Evolutionary conservation across 2,329 filamentous ascomycete species (phyloP), one percentile per base, ranked within the genome.

Genomic region (Microdochium trichocladiopsis): DNA sequence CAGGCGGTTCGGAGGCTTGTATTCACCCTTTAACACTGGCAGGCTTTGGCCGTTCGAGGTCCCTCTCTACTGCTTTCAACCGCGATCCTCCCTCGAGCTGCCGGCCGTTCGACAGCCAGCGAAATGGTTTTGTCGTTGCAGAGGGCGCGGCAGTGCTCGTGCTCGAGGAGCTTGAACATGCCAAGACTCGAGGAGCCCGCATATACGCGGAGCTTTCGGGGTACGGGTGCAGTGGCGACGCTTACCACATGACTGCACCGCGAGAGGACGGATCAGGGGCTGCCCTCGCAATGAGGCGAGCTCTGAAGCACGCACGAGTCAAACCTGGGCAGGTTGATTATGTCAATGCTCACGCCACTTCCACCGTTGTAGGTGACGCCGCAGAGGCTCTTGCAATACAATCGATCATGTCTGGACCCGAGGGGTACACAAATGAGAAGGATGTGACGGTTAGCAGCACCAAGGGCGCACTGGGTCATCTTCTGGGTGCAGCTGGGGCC

Each of bases 261-360:
- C 83, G 84, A 18, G 84, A 86, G 60, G 86, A 95, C 63, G 94
- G 94, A 1, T 78, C 82, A 49, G 94, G 94, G 0, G 92, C 94
- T 0, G 80, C 84, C 25, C 74, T 88, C 48, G 88, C 93, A 3
- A 99, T 99, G 94, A 87, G 80, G 65, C 83, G 83, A 58, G 92
- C 93, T 0, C 70, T 99, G 54, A 83, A 78, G 60, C 82, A 88
- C 63, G 90, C 91, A 0, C 70, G 77, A 1, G 63, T 95, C 36
- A 76, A 75, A 50, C 92, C 94, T 0, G 70, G 70, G 1, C 72
- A 84, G 41, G 84, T 99, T 4, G 89, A 92, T 66, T 99, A 99
- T 66, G 81, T 99, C 64, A 99, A 97, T 63, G 94, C 94, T 1
- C 94, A 99, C 65, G 94, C 93, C 1, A 99, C 94, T 1, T 89